Base-by-base conservation (phyloP, 371 early-diverging fungal genomes). In the Apophysomyces trapeziformis region DNA sequence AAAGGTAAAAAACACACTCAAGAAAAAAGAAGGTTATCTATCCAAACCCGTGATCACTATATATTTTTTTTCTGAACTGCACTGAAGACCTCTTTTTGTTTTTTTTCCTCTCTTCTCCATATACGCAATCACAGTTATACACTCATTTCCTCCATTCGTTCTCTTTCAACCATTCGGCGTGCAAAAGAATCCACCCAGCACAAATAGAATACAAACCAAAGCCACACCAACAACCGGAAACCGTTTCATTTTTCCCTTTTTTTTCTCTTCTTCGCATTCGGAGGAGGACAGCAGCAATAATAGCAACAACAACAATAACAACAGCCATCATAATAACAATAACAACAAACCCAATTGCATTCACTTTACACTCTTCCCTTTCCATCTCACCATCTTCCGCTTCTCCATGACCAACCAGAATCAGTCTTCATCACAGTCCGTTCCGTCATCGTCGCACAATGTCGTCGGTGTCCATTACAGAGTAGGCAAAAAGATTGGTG, bases 401-500 rank as follows among this genome's bases (percentile, higher is more conserved):
- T 50, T 21, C 54, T 9, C 6, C 21, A 65, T 65, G 66, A 60
- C 66, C 46, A 65, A 60, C 57, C 66, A 59, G 36, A 59, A 47
- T 46, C 66, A 65, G 45, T 62, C 79, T 76, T 61, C 64, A 13
- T 38, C 63, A 32, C 54, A 61, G 37, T 35, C 57, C 44, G 45
- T 59, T 61, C 63, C 70, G n/a, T 63, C 41, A 39, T 78, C 60
- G 3, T 73, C 73, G n/a, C 67, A 68, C 61, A 85, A 83, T 64
- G 82, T 85, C 47, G 94, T 96, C 41, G 96, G 95, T 32, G 93
- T 92, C 12, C 96, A 95, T 75, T 96, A 92, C 80, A 89, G 86
- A 66, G 94, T 96, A 39, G 94, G 95, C 56, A 91, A 90, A 77
- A 93, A 93, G 83, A 94, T 96, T 80, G 97, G 96, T 45, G 96